These are phyloP conservation scores for Saccharomycopsis crataegensis DNA, from an alignment of 1,139 yeast genomes.

Conservation along the genomic window DNA sequence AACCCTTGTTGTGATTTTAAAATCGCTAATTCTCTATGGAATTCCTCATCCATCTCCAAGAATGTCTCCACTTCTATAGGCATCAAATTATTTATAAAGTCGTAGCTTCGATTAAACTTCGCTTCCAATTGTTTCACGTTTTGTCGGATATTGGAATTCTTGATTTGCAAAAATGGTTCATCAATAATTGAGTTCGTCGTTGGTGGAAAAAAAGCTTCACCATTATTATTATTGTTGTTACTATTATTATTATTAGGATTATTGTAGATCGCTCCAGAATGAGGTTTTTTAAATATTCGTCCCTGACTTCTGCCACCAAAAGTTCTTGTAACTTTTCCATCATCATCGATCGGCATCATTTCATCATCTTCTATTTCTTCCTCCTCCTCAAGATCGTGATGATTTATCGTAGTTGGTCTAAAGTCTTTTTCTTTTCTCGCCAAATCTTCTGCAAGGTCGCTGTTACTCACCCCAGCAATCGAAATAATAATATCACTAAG, in stretches of 20 bases:
- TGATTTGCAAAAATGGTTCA: not conserved
- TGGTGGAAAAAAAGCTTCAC: not conserved
- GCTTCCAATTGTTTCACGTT: not conserved
- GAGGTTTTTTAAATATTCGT: no score
- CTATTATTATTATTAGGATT: no score
- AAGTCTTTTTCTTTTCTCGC: not conserved
- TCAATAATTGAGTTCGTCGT: not conserved
- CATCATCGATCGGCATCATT: no score
- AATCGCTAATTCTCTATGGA: not conserved
- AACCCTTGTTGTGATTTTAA: not conserved
- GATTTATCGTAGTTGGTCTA: not conserved
- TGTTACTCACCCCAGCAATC: conserved; percentile 8
- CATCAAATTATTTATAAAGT: conserved; percentile 7
- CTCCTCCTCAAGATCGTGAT: not conserved
- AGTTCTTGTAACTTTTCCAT: no score
- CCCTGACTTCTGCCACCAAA: no score
- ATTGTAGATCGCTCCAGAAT: no score
- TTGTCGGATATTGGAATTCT: not conserved
- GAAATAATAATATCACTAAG: conserved; percentile 12
- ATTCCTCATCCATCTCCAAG: conserved; percentile 12
- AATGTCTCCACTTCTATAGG: conserved; percentile 11
- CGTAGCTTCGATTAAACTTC: conserved; percentile 13
- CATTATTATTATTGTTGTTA: no score
- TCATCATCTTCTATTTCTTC: conserved; percentile 1
- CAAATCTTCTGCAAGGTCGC: not conserved